Evolutionary conservation across 75 land plant genomes (phyloP), one percentile per base, ranked within the genome.

Genomic region (Pinus tabuliformis): DNA sequence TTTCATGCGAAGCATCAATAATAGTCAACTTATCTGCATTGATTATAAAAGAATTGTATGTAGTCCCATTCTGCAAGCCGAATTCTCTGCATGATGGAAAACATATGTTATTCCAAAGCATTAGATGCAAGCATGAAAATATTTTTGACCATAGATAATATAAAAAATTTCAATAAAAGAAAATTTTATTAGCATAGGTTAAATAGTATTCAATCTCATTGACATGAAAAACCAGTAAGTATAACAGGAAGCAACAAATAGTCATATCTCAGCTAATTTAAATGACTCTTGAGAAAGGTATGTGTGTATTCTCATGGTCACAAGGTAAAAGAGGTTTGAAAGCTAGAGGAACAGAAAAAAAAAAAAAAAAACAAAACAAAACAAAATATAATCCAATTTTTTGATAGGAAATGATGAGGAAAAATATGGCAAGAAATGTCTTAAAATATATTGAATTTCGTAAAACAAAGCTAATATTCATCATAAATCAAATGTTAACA

Each of bases 1-100:
- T 86, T 54, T 86, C 88, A 78, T 86, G 88, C 3, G 88, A 86
- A 42, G 88, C 87, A 72, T 86, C 88, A n/a, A 86, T 71, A 42
- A 86, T 68, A 39, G 87, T 52, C 18, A 85, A 76, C 80, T 85
- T 84, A 17, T 85, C 87, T 22, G 76, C 88, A 56, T 86, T 78
- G 33, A 86, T 85, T 13, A 86, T 85, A 62, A 58, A 86, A 3
- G 88, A 86, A 62, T 86, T 86, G 62, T 86, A 86, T 5, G 88
- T 86, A 42, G 88, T 86, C 21, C 88, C 88, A 74, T 86, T 84
- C 76, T 84, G 83, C 24, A 86, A 64, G 5, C 88, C 88, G 74
- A 86, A 86, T 72, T 86, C 88, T 57, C 88, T 86, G 78, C 62
- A 83, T 7, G n/a, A 73, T 42, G 58, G 22, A 56, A 54, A 52